These are phyloP conservation scores for Penicillium crystallinum DNA, from an alignment of 495 filamentous ascomycete species.

Conservation along the genomic window DNA sequence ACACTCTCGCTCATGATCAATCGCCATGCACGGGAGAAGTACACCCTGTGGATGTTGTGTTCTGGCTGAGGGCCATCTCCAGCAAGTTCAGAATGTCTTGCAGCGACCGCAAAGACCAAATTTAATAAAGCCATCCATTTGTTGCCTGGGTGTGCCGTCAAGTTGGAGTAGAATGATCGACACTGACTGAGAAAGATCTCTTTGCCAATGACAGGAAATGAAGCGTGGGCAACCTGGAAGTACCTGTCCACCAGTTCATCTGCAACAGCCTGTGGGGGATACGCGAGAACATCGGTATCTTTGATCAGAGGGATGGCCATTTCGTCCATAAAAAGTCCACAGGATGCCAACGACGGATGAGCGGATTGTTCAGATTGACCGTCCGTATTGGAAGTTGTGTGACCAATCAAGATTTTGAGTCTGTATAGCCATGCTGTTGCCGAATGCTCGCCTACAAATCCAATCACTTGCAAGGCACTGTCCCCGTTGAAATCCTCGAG, in stretches of 20 bases:
- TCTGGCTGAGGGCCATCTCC: background rate
- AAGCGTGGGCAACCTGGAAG: slow-evolving; percentile 50
- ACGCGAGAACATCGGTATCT: slow-evolving; percentile 40
- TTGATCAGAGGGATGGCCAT: slow-evolving; percentile 29
- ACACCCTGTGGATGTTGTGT: background rate
- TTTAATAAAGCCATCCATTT: slow-evolving; percentile 56
- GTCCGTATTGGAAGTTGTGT: background rate
- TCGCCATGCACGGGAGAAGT: background rate
- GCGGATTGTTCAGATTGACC: slow-evolving; percentile 11
- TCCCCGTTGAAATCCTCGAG: slow-evolving; percentile 52
- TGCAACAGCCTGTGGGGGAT: slow-evolving; percentile 43
- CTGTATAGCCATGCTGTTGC: slow-evolving; percentile 53
- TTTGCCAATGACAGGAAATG: slow-evolving; percentile 54
- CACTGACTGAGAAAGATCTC: slow-evolving; percentile 32
- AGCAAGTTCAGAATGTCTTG: background rate
- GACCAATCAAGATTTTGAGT: slow-evolving; percentile 21
- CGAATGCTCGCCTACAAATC: slow-evolving; percentile 57
- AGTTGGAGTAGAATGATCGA: slow-evolving; percentile 24
- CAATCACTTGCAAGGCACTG: slow-evolving; percentile 40
- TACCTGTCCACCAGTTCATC: slow-evolving; percentile 49
- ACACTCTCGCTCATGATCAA: background rate
- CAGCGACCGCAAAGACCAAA: slow-evolving; percentile 55
- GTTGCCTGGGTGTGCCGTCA: slow-evolving; percentile 25
- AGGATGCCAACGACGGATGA: slow-evolving; percentile 17
- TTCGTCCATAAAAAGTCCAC: slow-evolving; percentile 49